phyloP scores from a whole-genome alignment of 2,329 filamentous ascomycete species.

The Ambrosiella beaveri region DNA sequence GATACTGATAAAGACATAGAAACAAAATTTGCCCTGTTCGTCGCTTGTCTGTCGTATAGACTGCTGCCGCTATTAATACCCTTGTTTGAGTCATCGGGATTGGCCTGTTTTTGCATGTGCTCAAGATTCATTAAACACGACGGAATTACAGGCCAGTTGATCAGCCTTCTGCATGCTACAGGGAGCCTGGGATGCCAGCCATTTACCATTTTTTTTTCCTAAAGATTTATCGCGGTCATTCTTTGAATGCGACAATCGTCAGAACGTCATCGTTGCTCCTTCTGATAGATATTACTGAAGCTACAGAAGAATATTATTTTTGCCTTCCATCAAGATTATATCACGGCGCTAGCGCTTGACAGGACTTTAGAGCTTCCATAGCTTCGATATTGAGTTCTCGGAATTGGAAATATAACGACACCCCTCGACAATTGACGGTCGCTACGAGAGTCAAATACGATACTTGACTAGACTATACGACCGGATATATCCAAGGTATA shows the following conservation, averaged over 20 bases:
- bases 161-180: background rate
- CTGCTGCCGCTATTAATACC: background rate
- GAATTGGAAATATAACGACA: background rate
- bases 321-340: background rate
- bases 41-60: background rate
- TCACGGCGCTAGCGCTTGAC: background rate
- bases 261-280: no score
- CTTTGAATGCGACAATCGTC: background rate
- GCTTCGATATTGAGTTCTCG: background rate
- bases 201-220: background rate
- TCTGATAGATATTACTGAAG: no score
- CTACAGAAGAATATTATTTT: background rate
- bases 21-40: background rate
- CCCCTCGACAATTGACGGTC: background rate
- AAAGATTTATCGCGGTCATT: background rate
- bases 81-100: background rate
- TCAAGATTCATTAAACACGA: background rate
- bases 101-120: background rate
- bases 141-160: background rate
- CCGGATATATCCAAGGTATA: background rate
- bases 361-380: background rate
- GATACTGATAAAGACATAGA: background rate
- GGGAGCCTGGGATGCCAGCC: background rate
- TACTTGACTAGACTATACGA: background rate
- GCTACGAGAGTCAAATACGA: background rate